Evolutionary conservation across 495 filamentous ascomycete genomes (phyloP).

Genomic region (Aspergillus campestris): DNA sequence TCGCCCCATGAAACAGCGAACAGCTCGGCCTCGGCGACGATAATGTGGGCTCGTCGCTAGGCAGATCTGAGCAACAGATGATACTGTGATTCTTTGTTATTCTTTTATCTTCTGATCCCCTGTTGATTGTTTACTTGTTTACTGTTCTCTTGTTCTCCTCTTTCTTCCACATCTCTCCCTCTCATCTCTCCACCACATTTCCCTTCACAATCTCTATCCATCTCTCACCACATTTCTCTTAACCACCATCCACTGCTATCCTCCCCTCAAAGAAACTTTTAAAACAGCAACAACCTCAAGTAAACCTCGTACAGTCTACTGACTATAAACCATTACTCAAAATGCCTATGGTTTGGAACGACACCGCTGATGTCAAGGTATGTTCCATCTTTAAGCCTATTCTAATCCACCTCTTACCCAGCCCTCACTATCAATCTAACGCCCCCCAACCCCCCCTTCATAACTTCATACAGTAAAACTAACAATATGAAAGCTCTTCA

Average conservation of each 20-base stretch:
- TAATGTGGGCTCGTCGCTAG: no score
- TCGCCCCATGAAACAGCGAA: no score
- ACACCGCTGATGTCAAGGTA: constrained; percentile 19
- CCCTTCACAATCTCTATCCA: not conserved
- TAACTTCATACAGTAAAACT: not conserved
- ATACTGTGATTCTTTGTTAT: not conserved
- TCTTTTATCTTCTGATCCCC: not conserved
- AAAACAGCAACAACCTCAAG: not conserved
- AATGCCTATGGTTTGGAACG: constrained; percentile 21
- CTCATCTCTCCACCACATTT: not conserved
- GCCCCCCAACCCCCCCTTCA: not conserved
- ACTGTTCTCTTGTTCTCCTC: not conserved
- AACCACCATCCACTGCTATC: not conserved
- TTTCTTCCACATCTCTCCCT: not conserved
- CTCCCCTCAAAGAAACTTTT: not conserved
- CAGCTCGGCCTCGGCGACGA: no score
- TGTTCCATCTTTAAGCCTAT: not conserved
- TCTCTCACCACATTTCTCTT: not conserved
- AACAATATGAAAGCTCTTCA: constrained; percentile 14
- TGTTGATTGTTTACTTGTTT: not conserved
- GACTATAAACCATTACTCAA: not conserved
- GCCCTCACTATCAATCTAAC: not conserved
- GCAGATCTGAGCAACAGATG: no score
- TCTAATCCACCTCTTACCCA: not conserved
- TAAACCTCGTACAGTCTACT: not conserved